These are phyloP conservation scores for Nepenthes alata DNA, from an alignment of 179 eudicot species.

Conservation along the genomic window DNA sequence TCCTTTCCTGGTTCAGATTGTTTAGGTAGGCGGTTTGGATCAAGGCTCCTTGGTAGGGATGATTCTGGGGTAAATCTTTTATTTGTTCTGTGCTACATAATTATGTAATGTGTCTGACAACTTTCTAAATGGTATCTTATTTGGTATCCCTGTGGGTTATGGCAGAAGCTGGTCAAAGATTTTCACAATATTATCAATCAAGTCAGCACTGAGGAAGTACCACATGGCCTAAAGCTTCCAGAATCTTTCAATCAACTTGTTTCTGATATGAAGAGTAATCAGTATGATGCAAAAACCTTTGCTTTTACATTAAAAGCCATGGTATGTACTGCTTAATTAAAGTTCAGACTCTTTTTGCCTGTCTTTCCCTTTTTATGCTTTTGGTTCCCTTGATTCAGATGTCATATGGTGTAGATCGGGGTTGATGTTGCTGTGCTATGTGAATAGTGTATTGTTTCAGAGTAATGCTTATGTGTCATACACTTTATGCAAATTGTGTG, in stretches of 20 bases:
- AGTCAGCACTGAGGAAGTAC: slow-evolving; percentile 66
- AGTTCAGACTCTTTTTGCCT: not conserved
- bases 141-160: slow-evolving; percentile 6
- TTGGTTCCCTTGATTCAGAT: too few relatives aligned
- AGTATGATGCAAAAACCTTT: slow-evolving; percentile 71
- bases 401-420: too few relatives aligned
- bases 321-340: slow-evolving; percentile 33
- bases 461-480: too few relatives aligned
- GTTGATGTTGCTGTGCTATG: not conserved
- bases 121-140: not conserved
- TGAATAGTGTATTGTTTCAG: not conserved
- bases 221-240: slow-evolving; percentile 62
- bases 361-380: not conserved
- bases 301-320: slow-evolving; percentile 75
- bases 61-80: slow-evolving; percentile 71
- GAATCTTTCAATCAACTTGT: slow-evolving; percentile 67
- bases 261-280: slow-evolving; percentile 73
- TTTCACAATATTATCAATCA: slow-evolving; percentile 75
- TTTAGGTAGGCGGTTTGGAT: slow-evolving; percentile 93
- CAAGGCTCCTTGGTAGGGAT: slow-evolving; percentile 79
- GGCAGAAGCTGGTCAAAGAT: slow-evolving; percentile 76
- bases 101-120: not conserved
- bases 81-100: not conserved
- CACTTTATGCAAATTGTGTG: too few relatives aligned
- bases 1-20: slow-evolving; percentile 48